phyloP scores from a whole-genome alignment of 768 basidiomycete species.

The Kwoniella sp. region DNA sequence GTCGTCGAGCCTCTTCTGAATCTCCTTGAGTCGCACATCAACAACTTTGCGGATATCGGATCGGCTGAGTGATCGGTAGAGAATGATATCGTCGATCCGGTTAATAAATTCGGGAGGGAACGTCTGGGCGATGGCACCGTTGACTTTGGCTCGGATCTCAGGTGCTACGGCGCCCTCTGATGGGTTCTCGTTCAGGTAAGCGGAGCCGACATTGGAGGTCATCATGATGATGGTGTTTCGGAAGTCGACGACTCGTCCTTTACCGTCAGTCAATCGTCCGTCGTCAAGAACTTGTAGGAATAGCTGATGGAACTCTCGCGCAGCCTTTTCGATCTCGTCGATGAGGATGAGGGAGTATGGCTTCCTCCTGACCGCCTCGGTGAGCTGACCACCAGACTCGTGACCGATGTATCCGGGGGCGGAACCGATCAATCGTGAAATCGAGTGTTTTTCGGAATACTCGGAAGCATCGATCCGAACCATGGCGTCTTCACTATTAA shows the following conservation, averaged over 20 bases:
- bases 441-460: conserved; percentile 66
- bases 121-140: conserved; percentile 54
- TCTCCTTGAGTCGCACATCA: conserved; percentile 80
- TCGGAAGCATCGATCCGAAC: conserved; percentile 58
- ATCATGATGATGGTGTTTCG: conserved; percentile 57
- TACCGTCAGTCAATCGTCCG: conserved; percentile 57
- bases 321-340: conserved; percentile 59
- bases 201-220: conserved; percentile 57
- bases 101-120: conserved; percentile 59
- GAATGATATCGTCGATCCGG: conserved; percentile 56
- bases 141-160: conserved; percentile 52
- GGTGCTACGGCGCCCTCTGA: conserved; percentile 54
- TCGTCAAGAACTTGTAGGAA: conserved; percentile 60
- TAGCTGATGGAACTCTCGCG: conserved; percentile 57
- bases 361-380: conserved; percentile 54
- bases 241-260: conserved; percentile 58
- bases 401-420: conserved; percentile 56
- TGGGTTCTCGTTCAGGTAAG: conserved; percentile 57
- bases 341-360: conserved; percentile 57
- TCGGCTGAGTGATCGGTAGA: conserved; percentile 75
- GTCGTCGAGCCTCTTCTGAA: conserved; percentile 75
- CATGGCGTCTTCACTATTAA: conserved; percentile 56
- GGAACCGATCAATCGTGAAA: conserved; percentile 54
- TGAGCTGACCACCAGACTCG: conserved; percentile 55
- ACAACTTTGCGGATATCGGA: conserved; percentile 80